These are phyloP conservation scores for Rutstroemia sp. DNA, from an alignment of 2,329 filamentous ascomycete species.

Conservation along the genomic window DNA sequence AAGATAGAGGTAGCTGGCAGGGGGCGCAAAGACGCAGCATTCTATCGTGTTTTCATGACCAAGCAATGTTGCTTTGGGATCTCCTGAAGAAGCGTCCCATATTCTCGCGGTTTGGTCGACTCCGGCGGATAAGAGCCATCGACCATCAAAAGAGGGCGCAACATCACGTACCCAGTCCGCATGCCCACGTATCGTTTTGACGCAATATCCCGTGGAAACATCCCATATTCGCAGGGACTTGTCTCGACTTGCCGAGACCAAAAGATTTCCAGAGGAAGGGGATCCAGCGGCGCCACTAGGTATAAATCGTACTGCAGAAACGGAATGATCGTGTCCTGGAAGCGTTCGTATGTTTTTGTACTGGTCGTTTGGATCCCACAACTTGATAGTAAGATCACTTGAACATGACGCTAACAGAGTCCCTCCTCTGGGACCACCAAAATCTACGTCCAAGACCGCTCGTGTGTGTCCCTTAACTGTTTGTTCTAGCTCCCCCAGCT, in stretches of 20 bases:
- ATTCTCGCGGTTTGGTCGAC: conserved; percentile 75
- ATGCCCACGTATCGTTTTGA: conserved; percentile 84
- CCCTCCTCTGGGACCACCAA: conserved; percentile 73
- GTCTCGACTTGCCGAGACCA: conserved; percentile 82
- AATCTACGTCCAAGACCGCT: conserved; percentile 82
- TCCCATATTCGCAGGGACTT: conserved; percentile 86
- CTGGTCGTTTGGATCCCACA: conserved; percentile 87
- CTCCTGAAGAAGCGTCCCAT: conserved; percentile 72
- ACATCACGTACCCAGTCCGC: conserved; percentile 89
- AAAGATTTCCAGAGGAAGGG: conserved; percentile 72
- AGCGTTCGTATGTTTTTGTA: conserved; percentile 94
- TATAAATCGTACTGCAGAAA: conserved; percentile 82
- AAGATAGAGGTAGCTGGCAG: conserved; percentile 69
- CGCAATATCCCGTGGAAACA: conserved; percentile 83
- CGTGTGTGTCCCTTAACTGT: conserved; percentile 92
- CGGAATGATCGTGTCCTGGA: conserved; percentile 85
- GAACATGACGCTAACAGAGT: conserved; percentile 64
- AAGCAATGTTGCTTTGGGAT: conserved; percentile 71
- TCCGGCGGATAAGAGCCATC: conserved; percentile 74
- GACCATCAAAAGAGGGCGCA: conserved; percentile 71
- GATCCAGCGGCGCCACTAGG: conserved; percentile 73
- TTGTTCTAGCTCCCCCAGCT: conserved; percentile 80
- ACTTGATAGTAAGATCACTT: conserved; percentile 85
- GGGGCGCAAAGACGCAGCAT: conserved; percentile 80
- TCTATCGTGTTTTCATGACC: conserved; percentile 84